These are phyloP conservation scores for Candida schatavii DNA, from an alignment of 805 yeast species.

Conservation along the genomic window DNA sequence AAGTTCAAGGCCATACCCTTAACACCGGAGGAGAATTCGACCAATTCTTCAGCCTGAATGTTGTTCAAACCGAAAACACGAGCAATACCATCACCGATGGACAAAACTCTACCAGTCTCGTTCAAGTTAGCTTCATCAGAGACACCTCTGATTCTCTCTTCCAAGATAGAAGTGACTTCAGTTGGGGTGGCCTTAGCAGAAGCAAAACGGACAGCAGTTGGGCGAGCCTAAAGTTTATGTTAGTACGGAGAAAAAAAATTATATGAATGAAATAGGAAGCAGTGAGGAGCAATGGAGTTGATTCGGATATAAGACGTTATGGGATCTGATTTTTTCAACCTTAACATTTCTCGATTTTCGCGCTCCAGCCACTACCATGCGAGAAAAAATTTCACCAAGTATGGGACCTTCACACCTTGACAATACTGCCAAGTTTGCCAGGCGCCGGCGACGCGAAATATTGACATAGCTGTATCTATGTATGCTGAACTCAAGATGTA, in stretches of 20 bases:
- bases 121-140: slow-evolving; percentile 95
- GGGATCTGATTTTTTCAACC: not conserved
- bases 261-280: not conserved
- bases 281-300: too few species aligned
- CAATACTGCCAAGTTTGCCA: too few species aligned
- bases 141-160: slow-evolving; percentile 99
- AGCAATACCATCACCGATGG: slow-evolving; percentile 99
- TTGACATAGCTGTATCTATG: too few species aligned
- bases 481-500: too few species aligned
- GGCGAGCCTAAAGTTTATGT: slow-evolving; percentile 60
- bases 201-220: slow-evolving; percentile 74
- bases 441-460: too few species aligned
- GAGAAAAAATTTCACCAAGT: slow-evolving; percentile 2
- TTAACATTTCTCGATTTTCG: not conserved
- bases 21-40: slow-evolving; percentile 98
- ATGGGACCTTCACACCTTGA: too few species aligned
- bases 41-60: slow-evolving; percentile 99
- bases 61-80: slow-evolving; percentile 99
- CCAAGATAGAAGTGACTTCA: slow-evolving; percentile 98
- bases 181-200: slow-evolving; percentile 98
- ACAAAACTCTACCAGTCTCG: slow-evolving; percentile 98
- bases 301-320: too few species aligned
- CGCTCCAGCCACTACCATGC: slow-evolving; percentile 1
- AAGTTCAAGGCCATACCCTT: slow-evolving; percentile 99
- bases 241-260: not conserved